Evolutionary conservation across 495 filamentous ascomycete species (phyloP).

Genomic region (Alectoria sarmentosa): DNA sequence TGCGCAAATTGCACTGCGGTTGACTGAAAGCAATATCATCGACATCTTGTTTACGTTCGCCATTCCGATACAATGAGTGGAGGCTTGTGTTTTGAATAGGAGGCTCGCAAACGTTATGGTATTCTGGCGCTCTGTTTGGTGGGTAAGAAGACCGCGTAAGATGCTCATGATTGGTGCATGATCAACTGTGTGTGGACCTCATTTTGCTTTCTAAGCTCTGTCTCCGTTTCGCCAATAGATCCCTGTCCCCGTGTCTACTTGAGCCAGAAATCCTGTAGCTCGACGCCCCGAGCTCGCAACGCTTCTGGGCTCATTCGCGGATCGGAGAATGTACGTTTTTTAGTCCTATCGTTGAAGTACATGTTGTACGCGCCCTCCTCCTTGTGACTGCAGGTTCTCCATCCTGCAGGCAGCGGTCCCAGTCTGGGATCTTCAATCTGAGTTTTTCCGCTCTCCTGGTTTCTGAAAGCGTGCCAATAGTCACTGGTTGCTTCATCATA

Average conservation of each 20-base stretch:
- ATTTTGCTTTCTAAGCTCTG: background rate
- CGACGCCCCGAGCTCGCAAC: slow-evolving; percentile 8
- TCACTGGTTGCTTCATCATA: background rate
- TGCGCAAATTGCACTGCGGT: background rate
- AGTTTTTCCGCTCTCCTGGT: background rate
- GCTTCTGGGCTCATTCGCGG: slow-evolving; percentile 3
- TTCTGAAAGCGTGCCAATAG: background rate
- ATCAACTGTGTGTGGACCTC: no score
- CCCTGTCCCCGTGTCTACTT: background rate
- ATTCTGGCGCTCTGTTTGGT: no score
- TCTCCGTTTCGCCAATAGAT: background rate
- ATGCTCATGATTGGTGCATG: no score
- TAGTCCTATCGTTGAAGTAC: background rate
- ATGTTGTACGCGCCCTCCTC: background rate
- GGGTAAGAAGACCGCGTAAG: no score
- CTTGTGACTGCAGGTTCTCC: background rate
- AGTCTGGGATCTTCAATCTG: slow-evolving; percentile 8
- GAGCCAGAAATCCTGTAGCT: slow-evolving; percentile 3
- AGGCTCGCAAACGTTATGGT: no score
- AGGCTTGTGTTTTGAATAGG: no score
- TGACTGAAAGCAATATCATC: no score
- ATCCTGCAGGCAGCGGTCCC: slow-evolving; percentile 8
- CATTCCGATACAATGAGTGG: no score
- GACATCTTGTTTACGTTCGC: no score
- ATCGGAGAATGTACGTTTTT: background rate